phyloP scores from a whole-genome alignment of 257 asterid species.

The Solanum ossicruentum region DNA sequence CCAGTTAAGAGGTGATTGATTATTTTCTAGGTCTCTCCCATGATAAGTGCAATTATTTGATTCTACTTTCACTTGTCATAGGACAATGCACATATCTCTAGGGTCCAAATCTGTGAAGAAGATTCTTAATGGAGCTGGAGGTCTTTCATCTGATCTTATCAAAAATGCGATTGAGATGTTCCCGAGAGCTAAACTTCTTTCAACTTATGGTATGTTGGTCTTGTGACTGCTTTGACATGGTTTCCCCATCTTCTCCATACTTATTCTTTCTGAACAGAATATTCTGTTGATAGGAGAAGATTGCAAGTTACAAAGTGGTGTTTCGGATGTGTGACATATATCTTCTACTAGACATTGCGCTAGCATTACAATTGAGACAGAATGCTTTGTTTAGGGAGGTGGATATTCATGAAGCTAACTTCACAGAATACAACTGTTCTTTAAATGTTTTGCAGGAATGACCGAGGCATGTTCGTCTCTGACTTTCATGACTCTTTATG shows the following conservation, averaged over 20 bases:
- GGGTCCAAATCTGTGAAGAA: slow-evolving; percentile 37
- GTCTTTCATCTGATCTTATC: slow-evolving; percentile 40
- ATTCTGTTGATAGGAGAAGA: not conserved
- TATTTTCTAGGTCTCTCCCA: not conserved
- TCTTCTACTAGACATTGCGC: not conserved
- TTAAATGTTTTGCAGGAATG: slow-evolving; percentile 41
- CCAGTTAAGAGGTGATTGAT: not conserved
- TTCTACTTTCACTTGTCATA: slow-evolving; percentile 1
- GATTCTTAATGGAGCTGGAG: slow-evolving; percentile 88
- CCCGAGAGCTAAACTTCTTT: slow-evolving; percentile 57
- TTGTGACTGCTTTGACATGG: not conserved
- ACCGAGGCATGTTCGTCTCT: slow-evolving; percentile 92
- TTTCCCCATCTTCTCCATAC: not conserved
- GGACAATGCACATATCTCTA: slow-evolving; percentile 15
- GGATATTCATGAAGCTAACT: too few relatives aligned
- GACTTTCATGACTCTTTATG: slow-evolving; percentile 73
- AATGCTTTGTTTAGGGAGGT: too few relatives aligned
- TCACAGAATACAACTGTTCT: too few relatives aligned
- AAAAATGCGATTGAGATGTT: slow-evolving; percentile 29
- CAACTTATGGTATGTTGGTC: slow-evolving; percentile 65
- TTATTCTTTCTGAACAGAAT: not conserved
- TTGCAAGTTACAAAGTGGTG: not conserved
- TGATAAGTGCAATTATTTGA: not conserved
- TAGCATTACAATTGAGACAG: not conserved
- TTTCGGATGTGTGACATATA: not conserved